phyloP scores from a whole-genome alignment of 2,329 filamentous ascomycete species.

The Claviceps sp. region DNA sequence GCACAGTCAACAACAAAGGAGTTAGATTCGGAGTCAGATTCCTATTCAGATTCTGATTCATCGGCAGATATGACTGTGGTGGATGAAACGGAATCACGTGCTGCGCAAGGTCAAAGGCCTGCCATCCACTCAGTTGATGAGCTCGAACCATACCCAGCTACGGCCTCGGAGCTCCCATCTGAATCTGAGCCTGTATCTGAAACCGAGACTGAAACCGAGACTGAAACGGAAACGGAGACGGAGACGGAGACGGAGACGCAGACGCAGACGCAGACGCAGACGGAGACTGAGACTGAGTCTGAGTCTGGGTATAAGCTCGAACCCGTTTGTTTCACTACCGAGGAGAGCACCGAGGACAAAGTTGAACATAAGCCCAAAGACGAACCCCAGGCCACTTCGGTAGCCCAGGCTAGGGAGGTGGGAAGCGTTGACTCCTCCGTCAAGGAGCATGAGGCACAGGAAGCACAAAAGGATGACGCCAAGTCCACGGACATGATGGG shows the following conservation, averaged over 20 bases:
- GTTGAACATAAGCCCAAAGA: background rate
- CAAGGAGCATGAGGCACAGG: background rate
- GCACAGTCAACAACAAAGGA: background rate
- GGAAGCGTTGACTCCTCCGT: background rate
- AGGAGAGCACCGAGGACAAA: background rate
- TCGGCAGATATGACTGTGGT: slow-evolving; percentile 4
- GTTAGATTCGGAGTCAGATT: background rate
- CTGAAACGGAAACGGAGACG: background rate
- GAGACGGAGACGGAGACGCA: background rate
- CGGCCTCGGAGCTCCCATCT: background rate
- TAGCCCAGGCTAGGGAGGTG: background rate
- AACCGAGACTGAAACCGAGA: background rate
- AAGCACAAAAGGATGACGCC: background rate
- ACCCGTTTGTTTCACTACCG: background rate
- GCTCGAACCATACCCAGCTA: background rate
- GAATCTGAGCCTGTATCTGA: background rate
- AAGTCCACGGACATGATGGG: slow-evolving; percentile 4
- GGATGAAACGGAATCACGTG: slow-evolving; percentile 1
- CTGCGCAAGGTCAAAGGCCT: background rate
- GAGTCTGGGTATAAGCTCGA: background rate
- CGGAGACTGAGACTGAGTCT: background rate
- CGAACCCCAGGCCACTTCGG: background rate
- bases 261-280: background rate
- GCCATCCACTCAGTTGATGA: background rate
- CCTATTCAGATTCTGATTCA: no score